Evolutionary conservation across 306 rosid genomes (phyloP).

Genomic region (Cyamopsis tetragonoloba): DNA sequence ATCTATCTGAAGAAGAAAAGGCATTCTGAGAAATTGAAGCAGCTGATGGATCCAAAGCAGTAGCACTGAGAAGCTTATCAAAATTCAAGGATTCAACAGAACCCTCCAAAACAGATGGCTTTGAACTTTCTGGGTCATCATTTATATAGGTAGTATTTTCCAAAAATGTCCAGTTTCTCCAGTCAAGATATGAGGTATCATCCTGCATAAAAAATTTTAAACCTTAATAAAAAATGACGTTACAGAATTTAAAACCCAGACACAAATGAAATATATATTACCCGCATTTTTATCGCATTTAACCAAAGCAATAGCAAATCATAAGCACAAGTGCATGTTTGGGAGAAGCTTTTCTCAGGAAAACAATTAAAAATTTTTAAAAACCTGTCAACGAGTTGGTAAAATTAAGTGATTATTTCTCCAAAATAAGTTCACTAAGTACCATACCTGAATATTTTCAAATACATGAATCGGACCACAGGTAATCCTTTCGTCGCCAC

Average conservation of each 20-base stretch:
- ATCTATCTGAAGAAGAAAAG: slow-evolving; percentile 33
- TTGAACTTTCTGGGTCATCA: slow-evolving; percentile 28
- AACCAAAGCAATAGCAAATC: slow-evolving; percentile 5
- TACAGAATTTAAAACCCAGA: slow-evolving; percentile 9
- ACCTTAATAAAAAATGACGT: slow-evolving; percentile 16
- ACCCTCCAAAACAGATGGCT: slow-evolving; percentile 44
- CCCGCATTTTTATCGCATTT: neutral
- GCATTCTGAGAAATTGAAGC: slow-evolving; percentile 28
- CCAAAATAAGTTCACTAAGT: too few species aligned
- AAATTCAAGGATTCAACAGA: slow-evolving; percentile 56
- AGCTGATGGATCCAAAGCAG: slow-evolving; percentile 23
- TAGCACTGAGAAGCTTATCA: slow-evolving; percentile 37
- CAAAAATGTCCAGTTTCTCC: slow-evolving; percentile 66
- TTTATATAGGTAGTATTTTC: slow-evolving; percentile 24
- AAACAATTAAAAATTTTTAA: too few species aligned
- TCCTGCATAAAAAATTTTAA: slow-evolving; percentile 51
- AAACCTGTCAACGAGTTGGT: too few species aligned
- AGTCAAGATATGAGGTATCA: slow-evolving; percentile 40
- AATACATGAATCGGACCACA: slow-evolving; percentile 72
- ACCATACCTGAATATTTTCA: slow-evolving; percentile 55
- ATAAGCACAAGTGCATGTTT: neutral
- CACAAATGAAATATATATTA: neutral
- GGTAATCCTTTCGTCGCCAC: slow-evolving; percentile 24
- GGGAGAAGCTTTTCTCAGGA: too few species aligned
- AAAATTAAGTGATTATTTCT: too few species aligned